A percentile compares a stretch with the other conserved stretches of the same genome.
phyloP scores from a whole-genome alignment of 208 protist species.

The Angomonas deanei region DNA sequence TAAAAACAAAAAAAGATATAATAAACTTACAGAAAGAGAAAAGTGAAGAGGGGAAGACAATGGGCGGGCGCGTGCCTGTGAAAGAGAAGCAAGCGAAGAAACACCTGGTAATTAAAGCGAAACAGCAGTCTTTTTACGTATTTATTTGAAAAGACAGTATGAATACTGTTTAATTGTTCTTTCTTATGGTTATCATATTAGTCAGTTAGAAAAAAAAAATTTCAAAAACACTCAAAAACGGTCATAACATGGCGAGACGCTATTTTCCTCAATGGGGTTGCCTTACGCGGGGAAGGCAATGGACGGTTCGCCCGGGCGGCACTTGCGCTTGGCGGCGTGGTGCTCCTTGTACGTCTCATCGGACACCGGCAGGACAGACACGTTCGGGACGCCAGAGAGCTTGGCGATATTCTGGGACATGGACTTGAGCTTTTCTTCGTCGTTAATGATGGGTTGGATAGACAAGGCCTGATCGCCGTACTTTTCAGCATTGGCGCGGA shows the following conservation, averaged over 20 bases:
- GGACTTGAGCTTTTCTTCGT: slow-evolving; percentile 40
- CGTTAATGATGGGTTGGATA: slow-evolving; percentile 61
- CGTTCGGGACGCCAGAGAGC: slow-evolving; percentile 53
- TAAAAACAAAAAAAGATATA: slow-evolving; percentile 5
- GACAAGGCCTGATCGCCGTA: slow-evolving; percentile 73
- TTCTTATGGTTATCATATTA: background rate
- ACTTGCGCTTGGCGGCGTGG: slow-evolving; percentile 60
- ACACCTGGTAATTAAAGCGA: background rate
- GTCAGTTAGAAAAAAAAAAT: slow-evolving; percentile 1
- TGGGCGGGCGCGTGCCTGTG: background rate
- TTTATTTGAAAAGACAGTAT: background rate
- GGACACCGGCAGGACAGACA: slow-evolving; percentile 36
- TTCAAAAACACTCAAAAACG: slow-evolving; percentile 7
- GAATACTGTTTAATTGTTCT: background rate
- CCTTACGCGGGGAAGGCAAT: slow-evolving; percentile 38
- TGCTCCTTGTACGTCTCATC: slow-evolving; percentile 68
- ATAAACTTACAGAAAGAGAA: background rate
- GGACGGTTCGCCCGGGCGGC: slow-evolving; percentile 63
- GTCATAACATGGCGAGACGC: too few relatives aligned
- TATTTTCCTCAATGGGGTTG: background rate
- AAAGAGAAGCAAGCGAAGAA: background rate
- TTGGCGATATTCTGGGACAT: slow-evolving; percentile 51
- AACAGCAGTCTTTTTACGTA: background rate
- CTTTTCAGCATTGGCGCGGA: slow-evolving; percentile 71
- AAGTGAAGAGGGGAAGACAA: background rate